A percentile compares a stretch with the other conserved stretches of the same genome.
phyloP scores from a whole-genome alignment of 257 asterid species.

The Eucommia ulmoides region DNA sequence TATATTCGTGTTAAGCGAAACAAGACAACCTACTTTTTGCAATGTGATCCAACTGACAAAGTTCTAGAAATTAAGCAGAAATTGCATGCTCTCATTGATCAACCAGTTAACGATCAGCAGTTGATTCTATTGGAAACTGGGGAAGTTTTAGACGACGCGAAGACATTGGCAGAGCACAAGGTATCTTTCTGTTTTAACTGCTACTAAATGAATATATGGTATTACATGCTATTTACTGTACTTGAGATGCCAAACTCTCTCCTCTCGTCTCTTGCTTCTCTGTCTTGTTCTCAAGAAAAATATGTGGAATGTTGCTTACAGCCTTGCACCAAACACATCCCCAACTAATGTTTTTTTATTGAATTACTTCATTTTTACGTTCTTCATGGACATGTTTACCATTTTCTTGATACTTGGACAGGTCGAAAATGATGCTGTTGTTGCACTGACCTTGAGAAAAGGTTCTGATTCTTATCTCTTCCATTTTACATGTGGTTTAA shows the following conservation, averaged over 20 bases:
- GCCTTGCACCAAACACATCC: neutral
- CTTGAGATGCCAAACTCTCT: no score
- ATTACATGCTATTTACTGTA: no score
- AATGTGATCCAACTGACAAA: constrained; percentile 80
- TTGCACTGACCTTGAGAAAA: constrained; percentile 87
- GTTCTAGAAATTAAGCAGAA: constrained; percentile 70
- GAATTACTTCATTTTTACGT: neutral
- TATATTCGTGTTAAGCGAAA: constrained; percentile 89
- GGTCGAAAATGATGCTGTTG: constrained; percentile 86
- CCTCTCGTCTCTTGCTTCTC: no score
- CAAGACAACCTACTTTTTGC: constrained; percentile 80
- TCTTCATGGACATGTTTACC: neutral
- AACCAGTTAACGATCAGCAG: constrained; percentile 62
- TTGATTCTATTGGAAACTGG: constrained; percentile 39
- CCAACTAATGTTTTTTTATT: neutral
- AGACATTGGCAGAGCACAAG: constrained; percentile 87
- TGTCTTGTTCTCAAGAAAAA: no score
- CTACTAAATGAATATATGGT: no score
- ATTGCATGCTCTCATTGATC: constrained; percentile 67
- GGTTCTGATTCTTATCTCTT: constrained; percentile 24
- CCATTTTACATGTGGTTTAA: no score
- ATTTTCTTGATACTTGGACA: constrained; percentile 14
- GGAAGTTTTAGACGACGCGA: constrained; percentile 66
- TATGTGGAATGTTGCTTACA: neutral
- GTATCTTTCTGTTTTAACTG: constrained; percentile 22